phyloP scores from a whole-genome alignment of 345 rosid genomes.

The Pugionium cornutum region DNA sequence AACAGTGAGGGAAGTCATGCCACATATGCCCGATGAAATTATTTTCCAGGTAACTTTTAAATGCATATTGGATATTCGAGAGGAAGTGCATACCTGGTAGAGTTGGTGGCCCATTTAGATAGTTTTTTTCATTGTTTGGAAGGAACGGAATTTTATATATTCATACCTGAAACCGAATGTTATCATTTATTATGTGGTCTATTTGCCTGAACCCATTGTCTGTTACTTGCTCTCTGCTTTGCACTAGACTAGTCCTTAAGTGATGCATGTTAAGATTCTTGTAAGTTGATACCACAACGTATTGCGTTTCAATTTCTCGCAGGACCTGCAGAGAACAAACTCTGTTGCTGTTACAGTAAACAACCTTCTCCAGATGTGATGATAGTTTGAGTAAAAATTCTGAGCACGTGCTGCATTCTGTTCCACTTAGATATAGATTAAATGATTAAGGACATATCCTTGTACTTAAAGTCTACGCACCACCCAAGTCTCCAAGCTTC shows the following conservation, averaged over 20 bases:
- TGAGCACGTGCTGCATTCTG: slow-evolving; percentile 21
- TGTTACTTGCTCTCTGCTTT: background rate
- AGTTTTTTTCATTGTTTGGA: slow-evolving; percentile 7
- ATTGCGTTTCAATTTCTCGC: slow-evolving; percentile 42
- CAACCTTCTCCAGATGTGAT: slow-evolving; percentile 95
- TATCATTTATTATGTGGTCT: background rate
- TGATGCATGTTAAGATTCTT: slow-evolving; percentile 1
- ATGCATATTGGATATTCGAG: slow-evolving; percentile 8
- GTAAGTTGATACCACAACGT: slow-evolving; percentile 31
- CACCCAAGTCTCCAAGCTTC: slow-evolving; percentile 38
- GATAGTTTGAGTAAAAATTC: slow-evolving; percentile 23
- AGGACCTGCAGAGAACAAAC: slow-evolving; percentile 97
- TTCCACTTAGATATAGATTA: slow-evolving; percentile 42
- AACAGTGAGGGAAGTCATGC: slow-evolving; percentile 91
- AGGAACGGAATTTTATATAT: background rate
- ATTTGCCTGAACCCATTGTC: slow-evolving; percentile 9
- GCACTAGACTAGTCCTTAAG: slow-evolving; percentile 12
- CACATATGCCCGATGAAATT: slow-evolving; percentile 87
- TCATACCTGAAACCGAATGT: slow-evolving; percentile 8
- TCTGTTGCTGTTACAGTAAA: slow-evolving; percentile 89
- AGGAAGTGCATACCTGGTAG: slow-evolving; percentile 13
- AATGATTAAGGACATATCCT: slow-evolving; percentile 23
- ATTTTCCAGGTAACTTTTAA: slow-evolving; percentile 70
- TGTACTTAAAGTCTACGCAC: slow-evolving; percentile 27
- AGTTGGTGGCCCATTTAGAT: slow-evolving; percentile 17